phyloP scores from a whole-genome alignment of 306 rosid genomes.

The Elaeagnus macrophylla region DNA sequence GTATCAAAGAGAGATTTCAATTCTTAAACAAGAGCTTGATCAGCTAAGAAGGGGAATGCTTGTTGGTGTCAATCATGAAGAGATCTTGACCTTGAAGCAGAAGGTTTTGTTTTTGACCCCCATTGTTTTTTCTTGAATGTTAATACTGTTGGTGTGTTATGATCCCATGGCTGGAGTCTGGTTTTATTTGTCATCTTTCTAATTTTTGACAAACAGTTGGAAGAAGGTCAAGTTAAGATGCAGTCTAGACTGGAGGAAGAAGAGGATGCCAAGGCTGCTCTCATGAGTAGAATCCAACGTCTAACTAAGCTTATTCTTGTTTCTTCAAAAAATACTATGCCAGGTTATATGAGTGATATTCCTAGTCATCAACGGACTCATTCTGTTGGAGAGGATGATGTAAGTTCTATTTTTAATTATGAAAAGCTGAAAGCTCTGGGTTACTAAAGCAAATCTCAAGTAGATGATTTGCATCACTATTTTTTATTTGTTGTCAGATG shows the following conservation, averaged over 20 bases:
- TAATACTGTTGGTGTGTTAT: slow-evolving; percentile 4
- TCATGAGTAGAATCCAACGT: slow-evolving; percentile 98
- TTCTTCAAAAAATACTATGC: slow-evolving; percentile 85
- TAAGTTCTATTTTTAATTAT: slow-evolving; percentile 34
- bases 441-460: background rate
- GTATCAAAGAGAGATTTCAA: slow-evolving; percentile 92
- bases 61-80: slow-evolving; percentile 85
- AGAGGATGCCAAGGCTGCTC: slow-evolving; percentile 99
- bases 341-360: slow-evolving; percentile 68
- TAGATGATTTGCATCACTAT: background rate
- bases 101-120: slow-evolving; percentile 43
- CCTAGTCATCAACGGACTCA: slow-evolving; percentile 67
- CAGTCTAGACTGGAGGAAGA: slow-evolving; percentile 98
- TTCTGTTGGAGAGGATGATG: slow-evolving; percentile 81
- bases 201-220: slow-evolving; percentile 46
- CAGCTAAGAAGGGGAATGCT: slow-evolving; percentile 75
- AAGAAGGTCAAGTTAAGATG: slow-evolving; percentile 99
- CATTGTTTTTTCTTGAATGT: background rate
- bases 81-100: slow-evolving; percentile 72
- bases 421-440: background rate
- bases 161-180: slow-evolving; percentile 2
- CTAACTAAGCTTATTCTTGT: slow-evolving; percentile 96
- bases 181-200: slow-evolving; percentile 14
- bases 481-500: too few relatives aligned
- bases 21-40: slow-evolving; percentile 89